Base-by-base conservation (phyloP, 192 early-diverging fungal genomes). In the Chytriomyces sp. region DNA sequence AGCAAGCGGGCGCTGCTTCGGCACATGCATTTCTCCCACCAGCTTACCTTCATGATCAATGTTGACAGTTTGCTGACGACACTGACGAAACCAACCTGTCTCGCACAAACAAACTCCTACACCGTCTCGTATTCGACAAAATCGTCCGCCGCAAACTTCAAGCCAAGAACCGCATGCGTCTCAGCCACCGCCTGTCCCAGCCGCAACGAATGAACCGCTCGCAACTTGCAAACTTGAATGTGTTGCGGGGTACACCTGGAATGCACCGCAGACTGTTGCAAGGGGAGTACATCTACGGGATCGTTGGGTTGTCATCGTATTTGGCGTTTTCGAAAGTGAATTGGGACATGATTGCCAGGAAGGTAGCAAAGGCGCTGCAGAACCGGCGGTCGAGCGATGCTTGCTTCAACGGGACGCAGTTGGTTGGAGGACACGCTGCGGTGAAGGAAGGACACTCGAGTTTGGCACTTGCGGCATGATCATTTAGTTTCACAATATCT, bases 221-320 rank as follows among this genome's bases (percentile, higher is more conserved):
- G 7, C 48, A 70, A 50, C 69, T 70, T 60, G 69, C 43, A 10
- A 26, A 70, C 11, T 24, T 70, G n/a, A 70, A 70, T 44, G 69
- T 70, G 6, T 28, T 70, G 7, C 9, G 50, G 16, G 69, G 69
- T 18, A 23, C 26, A 2, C 50, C 69, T 23, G 69, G 69, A 50
- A 57, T 70, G 18, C 46, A 59, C 7, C 46, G 69, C 11, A n/a
- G 69, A 26, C 8, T 70, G 46, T 26, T 9, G 18, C 49, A 60
- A 18, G 69, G 69, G 13, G 69, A 57, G 18, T 70, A 70, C 48
- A 26, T 70, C 57, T 16, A n/a, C 16, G 50, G 67, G 10, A 35
- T 24, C 7, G 13, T 28, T 43, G 7, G 43, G 23, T 18, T 67
- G 35, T 11, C 8, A 45, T 16, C n/a, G 26, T 67, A 45, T 43